Conservation (phyloP, 139 green algal species). For the Ettlia oleoabundans region DNA sequence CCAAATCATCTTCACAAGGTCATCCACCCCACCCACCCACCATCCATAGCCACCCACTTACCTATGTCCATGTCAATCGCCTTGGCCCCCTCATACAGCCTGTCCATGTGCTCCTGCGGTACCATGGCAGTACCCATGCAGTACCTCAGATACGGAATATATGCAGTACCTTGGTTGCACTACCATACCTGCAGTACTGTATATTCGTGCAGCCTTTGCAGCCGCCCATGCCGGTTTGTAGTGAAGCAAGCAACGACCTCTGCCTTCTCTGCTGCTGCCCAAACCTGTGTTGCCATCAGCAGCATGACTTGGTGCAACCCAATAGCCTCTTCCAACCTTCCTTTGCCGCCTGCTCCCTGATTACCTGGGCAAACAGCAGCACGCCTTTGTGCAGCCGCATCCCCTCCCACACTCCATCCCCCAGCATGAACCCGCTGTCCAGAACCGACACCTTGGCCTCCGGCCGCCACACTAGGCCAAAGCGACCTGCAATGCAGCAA, state of each 20-base stretch:
- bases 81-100: constrained; percentile 72
- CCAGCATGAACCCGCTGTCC: constrained; percentile 83
- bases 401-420: constrained; percentile 82
- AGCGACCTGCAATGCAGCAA: constrained; percentile 34
- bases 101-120: constrained; percentile 64
- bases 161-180: no score
- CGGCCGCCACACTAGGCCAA: constrained; percentile 65
- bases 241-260: no score
- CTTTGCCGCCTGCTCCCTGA: neutral
- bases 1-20: neutral
- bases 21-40: neutral
- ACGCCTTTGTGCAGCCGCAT: constrained; percentile 50
- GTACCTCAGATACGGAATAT: neutral
- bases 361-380: constrained; percentile 49
- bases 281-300: no score
- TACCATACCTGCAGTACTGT: no score
- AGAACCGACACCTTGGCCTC: constrained; percentile 78
- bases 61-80: constrained; percentile 76
- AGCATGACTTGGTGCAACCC: neutral
- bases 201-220: no score
- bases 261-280: no score
- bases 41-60: neutral
- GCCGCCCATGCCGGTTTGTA: no score
- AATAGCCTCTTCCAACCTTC: neutral
- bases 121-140: neutral